Evolutionary conservation across 225 moss, liverwort and hornwort genomes (phyloP), one percentile per base, ranked within the genome.

Genomic region (Pseudoscleropodium purum): DNA sequence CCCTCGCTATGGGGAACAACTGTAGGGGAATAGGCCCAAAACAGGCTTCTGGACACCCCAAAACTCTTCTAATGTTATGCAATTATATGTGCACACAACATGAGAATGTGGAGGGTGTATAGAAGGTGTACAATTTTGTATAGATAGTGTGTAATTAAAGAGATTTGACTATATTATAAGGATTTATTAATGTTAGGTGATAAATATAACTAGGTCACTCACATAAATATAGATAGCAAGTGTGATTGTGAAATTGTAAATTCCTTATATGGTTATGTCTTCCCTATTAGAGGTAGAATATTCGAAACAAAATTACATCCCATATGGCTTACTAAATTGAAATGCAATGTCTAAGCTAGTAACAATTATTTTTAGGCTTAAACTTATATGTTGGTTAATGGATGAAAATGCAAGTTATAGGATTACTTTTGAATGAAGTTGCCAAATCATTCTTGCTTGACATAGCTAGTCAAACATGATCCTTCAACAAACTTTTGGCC

Each of bases 211-310:
- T 5, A 37, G 8, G 0, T 57, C 17, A 37, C 23, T 36, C 9
- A 57, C 12, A 27, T 17, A 18, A n/a, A 79, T 27, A 15, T 25
- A 26, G n/a, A 79, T 25, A 57, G 27, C 10, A 57, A 18, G 11
- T 26, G 17, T 59, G 4, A 29, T 18, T 18, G 8, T 59, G 8
- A 39, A 79, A 18, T 27, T 37, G n/a, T 11, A n/a, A 77, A 1
- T 6, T 9, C 0, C 0, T 0, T 15, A 54, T 24, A 4, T 37
- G 25, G 6, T 15, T 54, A 6, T 15, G 1, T 52, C 9, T 36
- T 77, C 15, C 34, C 23, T 34, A 34, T 5, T 52, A 52, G 23
- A 34, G 52, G 8, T 11, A n/a, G 4, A 56, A 25, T 56, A 3
- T 56, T 37, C 4, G 4, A 17, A 7, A 37, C 11, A 26, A 37